These are phyloP conservation scores for Diaporthe caulivora DNA, from an alignment of 2,329 filamentous ascomycete species.

Conservation along the genomic window DNA sequence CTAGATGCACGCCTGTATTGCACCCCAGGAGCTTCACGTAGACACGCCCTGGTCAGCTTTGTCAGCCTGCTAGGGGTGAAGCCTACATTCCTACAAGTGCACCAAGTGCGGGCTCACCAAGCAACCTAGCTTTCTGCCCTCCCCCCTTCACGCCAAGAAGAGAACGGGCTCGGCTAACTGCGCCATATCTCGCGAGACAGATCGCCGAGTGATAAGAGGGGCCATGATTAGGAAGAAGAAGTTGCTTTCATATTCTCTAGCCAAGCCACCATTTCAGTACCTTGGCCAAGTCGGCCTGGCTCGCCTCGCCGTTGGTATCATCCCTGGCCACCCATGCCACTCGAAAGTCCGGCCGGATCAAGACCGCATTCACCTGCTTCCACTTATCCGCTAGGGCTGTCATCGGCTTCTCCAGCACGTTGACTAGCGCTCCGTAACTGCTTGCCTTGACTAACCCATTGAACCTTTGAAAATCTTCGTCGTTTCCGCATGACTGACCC, in stretches of 20 bases:
- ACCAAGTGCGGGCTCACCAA: too few species aligned
- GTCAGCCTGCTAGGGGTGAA: too few species aligned
- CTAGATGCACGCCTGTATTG: too few species aligned
- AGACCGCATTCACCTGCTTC: slow-evolving; percentile 18
- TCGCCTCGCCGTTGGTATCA: background rate
- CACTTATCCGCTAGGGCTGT: slow-evolving; percentile 16
- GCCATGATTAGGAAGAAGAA: too few species aligned
- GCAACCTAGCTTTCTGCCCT: background rate
- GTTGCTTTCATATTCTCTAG: background rate
- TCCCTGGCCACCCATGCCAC: slow-evolving; percentile 34
- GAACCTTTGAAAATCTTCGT: background rate
- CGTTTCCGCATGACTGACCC: background rate
- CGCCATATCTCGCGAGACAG: fast-evolving
- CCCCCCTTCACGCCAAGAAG: too few species aligned
- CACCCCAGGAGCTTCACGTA: too few species aligned
- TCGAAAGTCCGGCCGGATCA: slow-evolving; percentile 36
- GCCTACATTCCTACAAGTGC: too few species aligned
- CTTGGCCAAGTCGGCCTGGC: background rate
- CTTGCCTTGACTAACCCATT: background rate
- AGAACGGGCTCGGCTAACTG: too few species aligned
- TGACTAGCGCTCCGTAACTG: background rate
- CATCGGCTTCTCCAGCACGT: background rate
- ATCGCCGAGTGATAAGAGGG: background rate
- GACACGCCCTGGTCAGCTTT: too few species aligned
- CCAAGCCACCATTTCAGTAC: slow-evolving; percentile 33